Conservation (phyloP, 257 asterid genomes). For the Buddleja alternifolia region DNA sequence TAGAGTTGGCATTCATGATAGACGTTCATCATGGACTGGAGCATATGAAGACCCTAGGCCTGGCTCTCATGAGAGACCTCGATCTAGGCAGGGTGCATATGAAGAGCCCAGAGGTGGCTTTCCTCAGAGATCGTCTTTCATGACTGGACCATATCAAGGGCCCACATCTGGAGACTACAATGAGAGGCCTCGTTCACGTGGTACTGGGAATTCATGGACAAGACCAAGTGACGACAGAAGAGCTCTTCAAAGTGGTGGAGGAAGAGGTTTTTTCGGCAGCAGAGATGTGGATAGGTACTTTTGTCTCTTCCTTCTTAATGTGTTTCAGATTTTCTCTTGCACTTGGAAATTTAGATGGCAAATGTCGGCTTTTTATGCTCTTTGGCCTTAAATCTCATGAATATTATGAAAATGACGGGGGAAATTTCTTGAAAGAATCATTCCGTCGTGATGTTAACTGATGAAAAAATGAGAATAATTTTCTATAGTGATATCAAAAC, state of each 20-base stretch:
- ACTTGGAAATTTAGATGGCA: background rate
- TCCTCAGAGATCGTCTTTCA: conserved; percentile 50
- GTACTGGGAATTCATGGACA: conserved; percentile 64
- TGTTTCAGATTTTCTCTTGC: conserved; percentile 6
- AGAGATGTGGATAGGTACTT: conserved; percentile 80
- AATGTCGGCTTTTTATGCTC: background rate
- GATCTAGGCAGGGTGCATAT: conserved; percentile 35
- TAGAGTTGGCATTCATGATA: conserved; percentile 44
- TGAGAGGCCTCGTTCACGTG: conserved; percentile 91
- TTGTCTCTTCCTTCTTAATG: conserved; percentile 9
- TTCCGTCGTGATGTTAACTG: background rate
- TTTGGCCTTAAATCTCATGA: background rate
- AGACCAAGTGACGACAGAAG: conserved; percentile 74
- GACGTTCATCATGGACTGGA: conserved; percentile 42
- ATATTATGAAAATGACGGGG: background rate
- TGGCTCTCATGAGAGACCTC: conserved; percentile 43
- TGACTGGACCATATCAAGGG: conserved; percentile 51
- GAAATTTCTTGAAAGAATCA: background rate
- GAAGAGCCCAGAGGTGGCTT: conserved; percentile 43
- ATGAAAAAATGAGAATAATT: background rate
- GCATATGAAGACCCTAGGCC: conserved; percentile 44
- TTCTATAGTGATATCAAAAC: background rate
- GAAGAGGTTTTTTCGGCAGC: conserved; percentile 71
- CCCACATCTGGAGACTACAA: conserved; percentile 42
- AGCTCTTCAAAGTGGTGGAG: conserved; percentile 73